Base-by-base conservation (phyloP, 2,329 filamentous ascomycete genomes). In the Coccinonectria pachysandricola region DNA sequence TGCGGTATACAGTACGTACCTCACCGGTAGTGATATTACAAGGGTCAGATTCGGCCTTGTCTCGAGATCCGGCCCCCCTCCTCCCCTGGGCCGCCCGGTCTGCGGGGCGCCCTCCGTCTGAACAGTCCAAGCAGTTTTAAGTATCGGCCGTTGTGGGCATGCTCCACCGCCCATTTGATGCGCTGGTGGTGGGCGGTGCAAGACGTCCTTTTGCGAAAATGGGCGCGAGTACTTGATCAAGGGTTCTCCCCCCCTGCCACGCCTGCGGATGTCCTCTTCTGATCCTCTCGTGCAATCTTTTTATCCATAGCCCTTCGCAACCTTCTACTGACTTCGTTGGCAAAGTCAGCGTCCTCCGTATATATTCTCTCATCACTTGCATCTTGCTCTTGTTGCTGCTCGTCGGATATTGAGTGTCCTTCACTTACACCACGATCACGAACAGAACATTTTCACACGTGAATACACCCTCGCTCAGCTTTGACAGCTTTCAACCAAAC, bases 321-420 rank as follows among this genome's bases (percentile, higher is more conserved):
- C 38, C 43, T 35, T 36, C 34, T 34, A 36, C 37, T 35, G 52
- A 53, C 65, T 68, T 69, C 65, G 65, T 68, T 69, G 65, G 65
- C 65, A 69, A 62, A 69, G 65, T 66, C 63, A 57, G 37, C 24
- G 26, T 37, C 40, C 44, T 36, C 29, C 42, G 24, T 40, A 37
- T 32, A 26, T 40, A 34, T 40, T 38, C 38, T 36, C 35, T 44
- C 25, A 23, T 34, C 25, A 28, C 27, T 34, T 27, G 26, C 28
- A 37, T 39, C 25, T 34, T 26, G 34, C 20, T 32, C 26, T 31
- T 28, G 27, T 30, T 33, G 29, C 31, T 27, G n/a, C n/a, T n/a
- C n/a, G n/a, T 26, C 23, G 37, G 45, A 48, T 48, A 49, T 38
- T 45, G 42, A 49, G 26, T 46, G 45, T 47, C 43, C 34, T 28